Evolutionary conservation across 139 green algal genomes (phyloP).

Genomic region (Tetraselmis chui): DNA sequence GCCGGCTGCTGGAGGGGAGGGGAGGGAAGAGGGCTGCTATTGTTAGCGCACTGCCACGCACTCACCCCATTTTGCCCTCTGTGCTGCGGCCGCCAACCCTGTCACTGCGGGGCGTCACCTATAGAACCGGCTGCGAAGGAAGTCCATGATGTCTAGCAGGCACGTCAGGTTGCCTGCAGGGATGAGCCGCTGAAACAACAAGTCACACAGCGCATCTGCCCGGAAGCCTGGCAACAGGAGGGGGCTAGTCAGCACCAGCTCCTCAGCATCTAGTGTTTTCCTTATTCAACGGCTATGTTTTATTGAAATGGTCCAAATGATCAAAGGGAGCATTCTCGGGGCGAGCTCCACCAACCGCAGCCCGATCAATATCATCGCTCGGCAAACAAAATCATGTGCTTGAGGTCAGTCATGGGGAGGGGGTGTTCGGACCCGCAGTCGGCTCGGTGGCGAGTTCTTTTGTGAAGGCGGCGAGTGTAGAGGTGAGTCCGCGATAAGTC

Average conservation of each 20-base stretch:
- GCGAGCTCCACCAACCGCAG: too few relatives aligned
- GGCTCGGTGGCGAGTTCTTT: neutral
- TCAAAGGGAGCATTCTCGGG: too few relatives aligned
- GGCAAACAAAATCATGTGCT: neutral
- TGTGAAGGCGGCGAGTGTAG: neutral
- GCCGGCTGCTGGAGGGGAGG: neutral
- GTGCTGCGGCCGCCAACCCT: too few relatives aligned
- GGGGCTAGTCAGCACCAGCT: too few relatives aligned
- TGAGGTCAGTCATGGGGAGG: neutral
- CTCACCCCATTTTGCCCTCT: too few relatives aligned
- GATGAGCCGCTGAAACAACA: neutral
- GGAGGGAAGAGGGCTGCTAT: neutral
- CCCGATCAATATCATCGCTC: too few relatives aligned
- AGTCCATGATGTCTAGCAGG: neutral
- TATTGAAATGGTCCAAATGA: too few relatives aligned
- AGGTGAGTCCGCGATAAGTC: neutral
- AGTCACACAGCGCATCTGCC: neutral
- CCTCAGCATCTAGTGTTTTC: too few relatives aligned
- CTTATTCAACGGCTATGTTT: too few relatives aligned
- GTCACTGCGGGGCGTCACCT: neutral
- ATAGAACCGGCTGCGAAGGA: neutral
- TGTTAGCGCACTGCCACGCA: too few relatives aligned
- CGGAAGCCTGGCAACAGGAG: neutral
- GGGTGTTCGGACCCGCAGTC: neutral
- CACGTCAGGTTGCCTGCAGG: neutral